phyloP scores from a whole-genome alignment of 2,329 filamentous ascomycete genomes.

The Trichoderma asperellum region DNA sequence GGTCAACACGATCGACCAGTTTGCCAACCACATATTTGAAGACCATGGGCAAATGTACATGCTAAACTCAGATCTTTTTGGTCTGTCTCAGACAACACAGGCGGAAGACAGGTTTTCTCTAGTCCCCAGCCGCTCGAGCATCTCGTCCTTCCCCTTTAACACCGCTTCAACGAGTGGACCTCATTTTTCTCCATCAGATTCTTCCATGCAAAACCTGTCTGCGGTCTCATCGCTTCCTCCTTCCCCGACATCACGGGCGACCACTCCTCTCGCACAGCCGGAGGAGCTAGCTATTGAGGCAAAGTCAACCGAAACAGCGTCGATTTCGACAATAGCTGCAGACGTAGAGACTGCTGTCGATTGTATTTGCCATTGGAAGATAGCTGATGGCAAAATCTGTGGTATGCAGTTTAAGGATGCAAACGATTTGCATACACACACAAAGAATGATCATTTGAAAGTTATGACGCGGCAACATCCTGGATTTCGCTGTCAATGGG shows the following conservation, averaged over 20 bases:
- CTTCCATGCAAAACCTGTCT: constrained; percentile 35
- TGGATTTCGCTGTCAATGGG: constrained; percentile 61
- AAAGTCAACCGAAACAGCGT: not conserved
- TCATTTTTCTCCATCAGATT: constrained; percentile 34
- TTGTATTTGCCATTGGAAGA: constrained; percentile 43
- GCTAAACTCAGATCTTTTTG: not conserved
- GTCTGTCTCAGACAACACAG: not conserved
- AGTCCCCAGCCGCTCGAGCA: constrained; percentile 8
- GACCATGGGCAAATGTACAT: constrained; percentile 33
- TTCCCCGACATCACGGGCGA: constrained; percentile 38
- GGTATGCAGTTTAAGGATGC: constrained; percentile 47
- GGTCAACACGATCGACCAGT: constrained; percentile 36
- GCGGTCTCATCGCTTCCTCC: constrained; percentile 34
- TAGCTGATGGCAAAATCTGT: constrained; percentile 37
- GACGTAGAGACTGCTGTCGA: constrained; percentile 33
- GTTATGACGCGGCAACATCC: constrained; percentile 47
- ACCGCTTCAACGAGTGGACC: constrained; percentile 16
- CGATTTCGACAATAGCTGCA: constrained; percentile 22
- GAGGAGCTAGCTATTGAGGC: constrained; percentile 30
- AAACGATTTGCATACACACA: constrained; percentile 59
- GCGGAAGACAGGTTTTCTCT: constrained; percentile 1
- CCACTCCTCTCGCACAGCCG: constrained; percentile 37
- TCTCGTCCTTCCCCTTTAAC: constrained; percentile 20
- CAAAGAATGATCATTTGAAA: constrained; percentile 55
- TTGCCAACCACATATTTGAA: constrained; percentile 39